A percentile compares a stretch with the other conserved stretches of the same genome.
Evolutionary conservation across 1,284 basidiomycete species (phyloP).

Genomic region (Trichosporon sp.): DNA sequence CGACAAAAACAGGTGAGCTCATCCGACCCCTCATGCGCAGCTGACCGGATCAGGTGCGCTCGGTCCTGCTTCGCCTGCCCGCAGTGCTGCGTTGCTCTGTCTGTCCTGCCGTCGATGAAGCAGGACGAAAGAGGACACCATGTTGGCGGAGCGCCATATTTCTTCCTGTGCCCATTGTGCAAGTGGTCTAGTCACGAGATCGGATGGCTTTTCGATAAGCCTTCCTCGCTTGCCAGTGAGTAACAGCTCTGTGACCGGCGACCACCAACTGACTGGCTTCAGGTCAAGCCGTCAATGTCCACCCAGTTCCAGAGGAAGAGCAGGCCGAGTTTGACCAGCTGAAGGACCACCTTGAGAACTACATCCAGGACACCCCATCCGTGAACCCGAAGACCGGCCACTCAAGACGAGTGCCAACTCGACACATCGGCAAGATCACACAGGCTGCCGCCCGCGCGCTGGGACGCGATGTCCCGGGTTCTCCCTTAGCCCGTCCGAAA

Average conservation of each 20-base stretch:
- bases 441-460: constrained; percentile 51
- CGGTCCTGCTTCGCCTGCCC: constrained; percentile 97
- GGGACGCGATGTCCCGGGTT: constrained; percentile 43
- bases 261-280: constrained; percentile 27
- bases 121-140: constrained; percentile 10
- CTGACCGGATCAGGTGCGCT: constrained; percentile 70
- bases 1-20: constrained; percentile 82
- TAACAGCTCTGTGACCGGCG: constrained; percentile 22
- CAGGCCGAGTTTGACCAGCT: constrained; percentile 81
- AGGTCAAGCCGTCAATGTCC: constrained; percentile 86
- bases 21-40: neutral
- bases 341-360: constrained; percentile 92
- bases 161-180: constrained; percentile 87
- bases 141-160: constrained; percentile 77
- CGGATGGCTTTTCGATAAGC: constrained; percentile 91
- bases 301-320: constrained; percentile 79
- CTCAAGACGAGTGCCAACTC: constrained; percentile 36
- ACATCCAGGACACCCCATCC: constrained; percentile 53
- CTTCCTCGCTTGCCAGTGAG: constrained; percentile 86
- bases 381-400: constrained; percentile 8
- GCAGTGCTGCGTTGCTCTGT: constrained; percentile 81
- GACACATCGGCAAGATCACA: constrained; percentile 52
- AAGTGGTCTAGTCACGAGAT: constrained; percentile 92
- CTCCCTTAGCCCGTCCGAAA: constrained; percentile 20
- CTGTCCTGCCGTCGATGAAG: constrained; percentile 73